These are phyloP conservation scores for Paracamarosporium sp. DNA, from an alignment of 2,329 filamentous ascomycete genomes.

Conservation along the genomic window DNA sequence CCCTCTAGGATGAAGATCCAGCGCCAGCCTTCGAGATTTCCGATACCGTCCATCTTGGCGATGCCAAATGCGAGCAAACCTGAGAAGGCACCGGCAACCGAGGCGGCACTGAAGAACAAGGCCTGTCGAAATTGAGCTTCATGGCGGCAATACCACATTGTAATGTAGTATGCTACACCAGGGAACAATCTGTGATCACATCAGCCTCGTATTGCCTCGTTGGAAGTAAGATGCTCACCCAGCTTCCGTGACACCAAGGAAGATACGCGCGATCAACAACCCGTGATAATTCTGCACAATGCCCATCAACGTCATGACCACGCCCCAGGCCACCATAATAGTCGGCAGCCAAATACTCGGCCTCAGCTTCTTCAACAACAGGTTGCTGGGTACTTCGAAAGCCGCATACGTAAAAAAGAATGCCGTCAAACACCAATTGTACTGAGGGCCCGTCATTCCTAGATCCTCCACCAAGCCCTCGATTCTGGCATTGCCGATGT, in stretches of 20 bases:
- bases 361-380: slow-evolving; percentile 65
- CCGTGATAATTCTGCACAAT: slow-evolving; percentile 55
- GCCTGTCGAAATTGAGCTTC: slow-evolving; percentile 65
- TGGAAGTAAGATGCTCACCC: slow-evolving; percentile 23
- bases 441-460: slow-evolving; percentile 60
- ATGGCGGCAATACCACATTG: slow-evolving; percentile 69
- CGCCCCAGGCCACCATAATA: slow-evolving; percentile 60
- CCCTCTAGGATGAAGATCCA: slow-evolving; percentile 48
- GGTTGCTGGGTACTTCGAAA: slow-evolving; percentile 64
- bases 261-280: slow-evolving; percentile 53
- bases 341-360: slow-evolving; percentile 52
- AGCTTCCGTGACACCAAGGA: slow-evolving; percentile 50
- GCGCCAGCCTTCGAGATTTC: slow-evolving; percentile 44
- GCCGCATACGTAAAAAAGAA: slow-evolving; percentile 65
- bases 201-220: slow-evolving; percentile 1
- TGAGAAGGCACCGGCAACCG: slow-evolving; percentile 66
- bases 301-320: slow-evolving; percentile 59
- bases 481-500: slow-evolving; percentile 54
- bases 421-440: slow-evolving; percentile 68
- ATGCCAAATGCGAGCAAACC: slow-evolving; percentile 65
- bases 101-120: slow-evolving; percentile 65
- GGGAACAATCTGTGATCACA: slow-evolving; percentile 32
- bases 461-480: slow-evolving; percentile 38
- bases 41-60: slow-evolving; percentile 65
- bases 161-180: slow-evolving; percentile 60